phyloP scores from a whole-genome alignment of 2,329 filamentous ascomycete genomes.

The Colletotrichum zoysiae region DNA sequence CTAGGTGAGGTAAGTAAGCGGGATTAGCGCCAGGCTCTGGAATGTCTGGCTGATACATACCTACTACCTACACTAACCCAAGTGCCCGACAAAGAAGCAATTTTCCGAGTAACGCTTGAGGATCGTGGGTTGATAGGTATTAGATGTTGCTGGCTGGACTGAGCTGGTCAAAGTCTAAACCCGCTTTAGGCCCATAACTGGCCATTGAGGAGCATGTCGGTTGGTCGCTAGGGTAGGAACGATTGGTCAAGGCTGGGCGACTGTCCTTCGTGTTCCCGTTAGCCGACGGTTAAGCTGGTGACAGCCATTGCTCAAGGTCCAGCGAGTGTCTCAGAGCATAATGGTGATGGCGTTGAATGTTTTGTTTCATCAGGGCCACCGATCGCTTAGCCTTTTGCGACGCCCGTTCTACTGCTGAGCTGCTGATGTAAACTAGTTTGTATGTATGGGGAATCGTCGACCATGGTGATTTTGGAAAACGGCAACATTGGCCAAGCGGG shows the following conservation, averaged over 20 bases:
- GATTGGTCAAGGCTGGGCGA: constrained; percentile 2
- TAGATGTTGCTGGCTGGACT: constrained; percentile 30
- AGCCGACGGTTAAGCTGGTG: constrained; percentile 32
- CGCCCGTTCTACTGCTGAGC: constrained; percentile 24
- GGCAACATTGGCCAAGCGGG: not conserved
- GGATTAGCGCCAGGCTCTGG: constrained; percentile 16
- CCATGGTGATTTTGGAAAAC: constrained; percentile 2
- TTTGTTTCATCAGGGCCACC: constrained; percentile 36
- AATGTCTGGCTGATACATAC: constrained; percentile 1
- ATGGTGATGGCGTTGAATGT: constrained; percentile 33
- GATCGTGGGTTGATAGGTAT: not conserved
- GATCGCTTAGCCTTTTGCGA: constrained; percentile 35
- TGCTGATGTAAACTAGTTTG: constrained; percentile 13
- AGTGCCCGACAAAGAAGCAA: constrained; percentile 28
- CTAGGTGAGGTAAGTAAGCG: constrained; percentile 8
- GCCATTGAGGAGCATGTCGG: constrained; percentile 23
- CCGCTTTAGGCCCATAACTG: not conserved
- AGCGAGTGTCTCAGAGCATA: constrained; percentile 30
- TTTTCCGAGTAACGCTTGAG: not conserved
- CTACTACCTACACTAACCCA: not conserved
- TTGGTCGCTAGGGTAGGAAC: not conserved
- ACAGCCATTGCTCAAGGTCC: constrained; percentile 1
- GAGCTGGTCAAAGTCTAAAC: constrained; percentile 13
- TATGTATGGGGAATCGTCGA: constrained; percentile 11
- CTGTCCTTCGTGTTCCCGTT: constrained; percentile 12